Base-by-base conservation (phyloP, 1,139 yeast species). In the Candida smagusa region DNA sequence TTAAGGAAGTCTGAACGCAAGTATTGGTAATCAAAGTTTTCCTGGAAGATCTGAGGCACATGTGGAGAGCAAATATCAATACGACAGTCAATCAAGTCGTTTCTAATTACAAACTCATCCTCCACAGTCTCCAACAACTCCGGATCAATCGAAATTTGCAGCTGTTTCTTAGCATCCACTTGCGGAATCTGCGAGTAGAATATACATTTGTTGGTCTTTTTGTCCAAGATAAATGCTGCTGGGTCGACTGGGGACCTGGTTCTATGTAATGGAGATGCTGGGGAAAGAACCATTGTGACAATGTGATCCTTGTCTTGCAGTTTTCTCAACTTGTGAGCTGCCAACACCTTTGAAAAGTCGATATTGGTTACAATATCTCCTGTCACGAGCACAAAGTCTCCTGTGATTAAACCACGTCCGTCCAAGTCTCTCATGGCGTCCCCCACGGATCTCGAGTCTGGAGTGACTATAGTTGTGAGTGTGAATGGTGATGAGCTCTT, bases 341-440 rank as follows among this genome's bases (percentile, higher is more conserved):
- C 79, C 65, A 89, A 66, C 29, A 84, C 87, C 49, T 81, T 78
- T 34, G 72, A 73, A 46, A 90, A 81, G 54, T 90, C 94, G 43
- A 94, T 74, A 55, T 92, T 92, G 37, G 96, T 85, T 11, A 92
- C 90, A 22, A 92, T 95, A 58, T 92, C 98, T 41, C 98, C 98
- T 11, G 95, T 81, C 30, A 94, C 86, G 31, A 92, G 72, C 43
- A 94, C 66, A 53, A 92, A 92, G 61, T 92, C 99, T 9, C 94
- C 88, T 3, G 86, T 78, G 39, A 92, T 87, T 42, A 90, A 65
- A 2, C 97, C 96, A 54, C 95, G 74, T 44, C 87, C 83, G 59
- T 92, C 98, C 45, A 92, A 68, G 57, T 90, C 97, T 59, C 98
- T 77, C 95, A 92, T 84, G 23, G 95, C 95, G 65, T 92, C 98